phyloP scores from a whole-genome alignment of 169 alveolate genomes.

The Cryptosporidium felis region DNA sequence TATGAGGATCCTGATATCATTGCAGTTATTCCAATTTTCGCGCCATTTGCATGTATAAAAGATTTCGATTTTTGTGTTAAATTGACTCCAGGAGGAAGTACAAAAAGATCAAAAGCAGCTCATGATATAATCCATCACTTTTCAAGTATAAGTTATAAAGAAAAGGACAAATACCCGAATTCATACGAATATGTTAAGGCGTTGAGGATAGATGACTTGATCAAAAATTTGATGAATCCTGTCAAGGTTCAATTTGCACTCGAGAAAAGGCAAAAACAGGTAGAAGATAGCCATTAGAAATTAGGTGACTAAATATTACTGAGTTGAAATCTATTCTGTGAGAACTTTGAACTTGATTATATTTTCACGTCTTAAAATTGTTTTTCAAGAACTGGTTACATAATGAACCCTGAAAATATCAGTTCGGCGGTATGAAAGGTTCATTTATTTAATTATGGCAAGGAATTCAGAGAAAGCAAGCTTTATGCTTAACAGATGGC shows the following conservation, averaged over 20 bases:
- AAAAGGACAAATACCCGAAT: constrained; percentile 32
- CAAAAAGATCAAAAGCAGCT: constrained; percentile 66
- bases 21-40: constrained; percentile 61
- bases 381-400: too few relatives aligned
- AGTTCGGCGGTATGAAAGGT: too few relatives aligned
- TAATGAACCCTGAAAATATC: too few relatives aligned
- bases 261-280: constrained; percentile 19
- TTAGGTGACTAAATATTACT: too few relatives aligned
- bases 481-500: constrained; percentile 79
- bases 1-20: constrained; percentile 28
- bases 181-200: constrained; percentile 36
- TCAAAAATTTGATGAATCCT: constrained; percentile 48
- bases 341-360: too few relatives aligned
- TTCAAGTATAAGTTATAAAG: constrained; percentile 19
- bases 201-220: constrained; percentile 29
- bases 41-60: constrained; percentile 44
- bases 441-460: too few relatives aligned
- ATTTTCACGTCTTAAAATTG: too few relatives aligned
- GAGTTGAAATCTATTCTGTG: too few relatives aligned
- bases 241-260: constrained; percentile 27
- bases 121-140: constrained; percentile 54
- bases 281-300: not conserved
- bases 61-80: constrained; percentile 26
- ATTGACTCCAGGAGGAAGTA: constrained; percentile 57
- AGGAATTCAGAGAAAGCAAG: constrained; percentile 78